Base-by-base conservation (phyloP, 108 stramenopile genomes). In the Nitzschia inconspicua region DNA sequence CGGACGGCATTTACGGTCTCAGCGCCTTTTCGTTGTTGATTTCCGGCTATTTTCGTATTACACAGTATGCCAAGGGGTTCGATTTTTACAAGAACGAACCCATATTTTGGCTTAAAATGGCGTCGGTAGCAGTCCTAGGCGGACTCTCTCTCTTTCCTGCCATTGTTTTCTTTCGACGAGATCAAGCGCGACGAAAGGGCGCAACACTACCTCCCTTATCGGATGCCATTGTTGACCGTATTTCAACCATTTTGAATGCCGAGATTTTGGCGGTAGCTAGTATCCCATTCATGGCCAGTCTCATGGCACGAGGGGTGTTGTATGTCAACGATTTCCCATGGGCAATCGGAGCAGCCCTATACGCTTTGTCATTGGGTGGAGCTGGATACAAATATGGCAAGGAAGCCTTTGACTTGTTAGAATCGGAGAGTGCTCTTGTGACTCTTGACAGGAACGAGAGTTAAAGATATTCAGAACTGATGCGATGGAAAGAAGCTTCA, bases 41-140 rank as follows among this genome's bases (percentile, higher is more conserved):
- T 44, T 72, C 85, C 8, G 91, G 91, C 8, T 86, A 85, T 54
- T 57, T 68, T 1, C 83, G 91, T 23, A 22, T 54, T 0, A 36
- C 20, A 23, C 73, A 72, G 6, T 87, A 80, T 41, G 91, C 75
- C 20, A 93, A 93, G 63, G 91, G 91, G 14, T 77, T 64, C 40
- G 76, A 81, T 25, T 93, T 86, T 47, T 93, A 93, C 51, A 23
- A 57, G 0, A 83, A 93, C 56, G 91, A 93, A 57, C 85, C 87
- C 27, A 48, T 86, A 18, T 93, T 93, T 54, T 93, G 91, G 91
- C 47, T 89, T 30, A 93, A 93, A 57, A 78, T 88, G 25, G 63
- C 71, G 1, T 72, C 87, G 28, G 68, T 87, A 0, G 83, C 77
- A 20, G 51, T 86, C 7, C 73, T 65, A 39, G 75, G 78, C 3